phyloP scores from a whole-genome alignment of 2,329 filamentous ascomycete species.

The Fusarium heterosporum region DNA sequence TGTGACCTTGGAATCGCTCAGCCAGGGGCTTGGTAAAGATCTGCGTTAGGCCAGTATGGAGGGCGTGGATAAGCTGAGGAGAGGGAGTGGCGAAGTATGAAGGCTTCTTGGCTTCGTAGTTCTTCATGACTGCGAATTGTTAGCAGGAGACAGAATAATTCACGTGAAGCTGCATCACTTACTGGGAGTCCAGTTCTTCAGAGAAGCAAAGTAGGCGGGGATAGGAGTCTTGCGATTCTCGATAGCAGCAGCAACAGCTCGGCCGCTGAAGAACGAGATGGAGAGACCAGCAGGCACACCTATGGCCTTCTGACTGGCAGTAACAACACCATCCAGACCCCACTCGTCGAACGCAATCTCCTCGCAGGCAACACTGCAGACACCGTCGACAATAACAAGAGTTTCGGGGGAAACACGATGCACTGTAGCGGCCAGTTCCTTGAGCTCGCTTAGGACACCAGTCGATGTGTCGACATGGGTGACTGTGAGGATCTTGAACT shows the following conservation, averaged over 20 bases:
- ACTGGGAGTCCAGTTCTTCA: conserved; percentile 98
- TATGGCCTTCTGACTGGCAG: conserved; percentile 96
- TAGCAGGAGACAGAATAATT: conserved; percentile 13
- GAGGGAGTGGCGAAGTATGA: conserved; percentile 98
- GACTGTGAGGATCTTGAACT: conserved; percentile 93
- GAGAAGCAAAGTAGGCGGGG: conserved; percentile 91
- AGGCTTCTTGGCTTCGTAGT: conserved; percentile 97
- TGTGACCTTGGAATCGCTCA: conserved; percentile 86
- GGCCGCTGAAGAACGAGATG: conserved; percentile 92
- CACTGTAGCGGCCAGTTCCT: conserved; percentile 84
- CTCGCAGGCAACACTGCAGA: conserved; percentile 96
- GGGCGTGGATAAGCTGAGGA: conserved; percentile 90
- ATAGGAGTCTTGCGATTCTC: conserved; percentile 84
- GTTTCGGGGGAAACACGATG: conserved; percentile 90
- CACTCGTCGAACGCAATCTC: conserved; percentile 97
- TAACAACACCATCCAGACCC: conserved; percentile 92
- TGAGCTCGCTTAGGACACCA: conserved; percentile 91
- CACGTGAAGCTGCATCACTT: conserved; percentile 49
- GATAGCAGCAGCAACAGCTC: conserved; percentile 80
- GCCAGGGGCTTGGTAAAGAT: conserved; percentile 84
- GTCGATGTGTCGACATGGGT: conserved; percentile 99
- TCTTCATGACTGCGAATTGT: conserved; percentile 82
- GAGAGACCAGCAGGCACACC: conserved; percentile 93
- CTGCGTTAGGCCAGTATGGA: conserved; percentile 89
- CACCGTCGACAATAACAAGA: conserved; percentile 91